Base-by-base conservation (phyloP, 306 rosid genomes). In the Senna siamea region DNA sequence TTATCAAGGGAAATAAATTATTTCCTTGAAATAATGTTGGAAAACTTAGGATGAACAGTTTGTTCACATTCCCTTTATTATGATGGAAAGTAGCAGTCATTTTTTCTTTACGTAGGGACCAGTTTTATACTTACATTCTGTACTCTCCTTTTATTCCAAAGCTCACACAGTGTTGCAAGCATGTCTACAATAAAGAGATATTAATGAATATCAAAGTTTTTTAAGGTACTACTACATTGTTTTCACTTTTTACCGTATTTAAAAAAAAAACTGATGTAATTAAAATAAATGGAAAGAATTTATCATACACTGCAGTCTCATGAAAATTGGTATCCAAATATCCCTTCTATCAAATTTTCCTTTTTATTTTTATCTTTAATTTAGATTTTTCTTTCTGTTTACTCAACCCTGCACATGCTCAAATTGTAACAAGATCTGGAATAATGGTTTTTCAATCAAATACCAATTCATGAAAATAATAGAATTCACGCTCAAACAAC, bases 381-480 rank as follows among this genome's bases (percentile, higher is more conserved):
- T 64, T 14, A 20, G 18, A 20, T 20, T 64, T 63, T 40, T 6
- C 53, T 38, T 61, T 61, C 26, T 40, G 20, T 41, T 41, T 12
- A 64, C 37, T 64, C 52, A 9, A 43, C 52, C 53, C 30, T 12
- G 53, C 18, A 5, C 18, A 20, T 20, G 10, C 50, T 53, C 69
- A 63, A 63, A 40, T 22, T 9, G 30, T 40, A 66, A 66, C 5
- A 56, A 23, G 7, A 46, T 15, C 26, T 12, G 18, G 56, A 22
- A 41, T 43, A 23, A 48, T 15, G 23, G 6, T 18, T n/a, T 30
- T 30, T 30, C 9, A 17, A 66, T 15, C 56, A 23, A 15, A 9
- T 47, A 68, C 50, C 9, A 68, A 30, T 28, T 54, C 62, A 69
- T 17, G n/a, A 7, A 38, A n/a, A 69, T 34, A 34, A 69, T 17